phyloP scores from a whole-genome alignment of 177 flowering plant genomes.

The Vitis hybrid region DNA sequence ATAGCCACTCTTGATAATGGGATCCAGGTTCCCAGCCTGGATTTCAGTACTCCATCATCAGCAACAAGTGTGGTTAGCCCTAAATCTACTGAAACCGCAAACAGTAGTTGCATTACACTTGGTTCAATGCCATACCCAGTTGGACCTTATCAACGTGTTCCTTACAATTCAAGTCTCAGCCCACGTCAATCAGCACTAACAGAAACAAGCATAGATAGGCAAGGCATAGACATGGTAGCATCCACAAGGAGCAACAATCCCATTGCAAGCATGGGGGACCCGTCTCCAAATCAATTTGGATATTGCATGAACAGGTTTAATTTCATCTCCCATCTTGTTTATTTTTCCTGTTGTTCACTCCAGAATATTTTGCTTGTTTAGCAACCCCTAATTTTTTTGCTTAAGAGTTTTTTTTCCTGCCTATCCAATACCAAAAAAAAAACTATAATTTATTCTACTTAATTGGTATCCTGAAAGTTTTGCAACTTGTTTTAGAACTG shows the following conservation, averaged over 20 bases:
- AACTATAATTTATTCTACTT: too few relatives aligned
- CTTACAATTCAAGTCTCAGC: slow-evolving; percentile 36
- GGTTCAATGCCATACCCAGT: slow-evolving; percentile 50
- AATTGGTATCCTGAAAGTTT: too few relatives aligned
- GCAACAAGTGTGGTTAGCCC: slow-evolving; percentile 64
- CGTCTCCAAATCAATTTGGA: slow-evolving; percentile 37
- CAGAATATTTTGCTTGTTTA: not conserved
- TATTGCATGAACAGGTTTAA: slow-evolving; percentile 61
- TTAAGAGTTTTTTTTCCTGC: too few relatives aligned
- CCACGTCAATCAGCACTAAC: slow-evolving; percentile 34
- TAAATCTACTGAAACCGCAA: slow-evolving; percentile 58
- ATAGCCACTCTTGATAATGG: slow-evolving; percentile 41
- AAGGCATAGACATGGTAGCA: slow-evolving; percentile 29
- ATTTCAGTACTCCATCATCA: slow-evolving; percentile 64
- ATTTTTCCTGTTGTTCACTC: not conserved
- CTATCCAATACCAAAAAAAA: too few relatives aligned
- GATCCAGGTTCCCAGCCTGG: slow-evolving; percentile 32
- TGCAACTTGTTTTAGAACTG: too few relatives aligned
- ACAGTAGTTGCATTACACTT: slow-evolving; percentile 50
- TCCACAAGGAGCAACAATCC: slow-evolving; percentile 33
- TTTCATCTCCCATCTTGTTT: not conserved
- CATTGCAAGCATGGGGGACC: slow-evolving; percentile 35
- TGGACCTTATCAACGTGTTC: slow-evolving; percentile 45
- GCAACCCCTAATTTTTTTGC: not conserved
- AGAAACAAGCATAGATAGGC: slow-evolving; percentile 35